These are phyloP conservation scores for Globisporangium emineosum DNA, from an alignment of 352 stramenopile species.

Conservation along the genomic window DNA sequence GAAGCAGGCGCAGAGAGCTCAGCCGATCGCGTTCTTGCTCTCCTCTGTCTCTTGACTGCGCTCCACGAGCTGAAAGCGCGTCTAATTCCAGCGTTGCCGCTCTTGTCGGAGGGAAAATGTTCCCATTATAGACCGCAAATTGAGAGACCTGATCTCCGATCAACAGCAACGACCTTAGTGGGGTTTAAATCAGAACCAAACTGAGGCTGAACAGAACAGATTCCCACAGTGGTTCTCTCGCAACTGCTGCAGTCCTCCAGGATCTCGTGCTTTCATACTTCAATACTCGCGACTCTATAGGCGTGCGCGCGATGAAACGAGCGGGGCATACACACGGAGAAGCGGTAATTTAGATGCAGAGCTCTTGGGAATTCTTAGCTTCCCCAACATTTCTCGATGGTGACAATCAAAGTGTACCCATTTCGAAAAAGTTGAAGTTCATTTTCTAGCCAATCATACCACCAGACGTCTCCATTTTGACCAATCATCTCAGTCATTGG, in stretches of 20 bases:
- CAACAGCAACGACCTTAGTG: background rate
- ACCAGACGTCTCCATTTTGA: too few species aligned
- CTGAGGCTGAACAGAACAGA: background rate
- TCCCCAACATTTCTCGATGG: too few species aligned
- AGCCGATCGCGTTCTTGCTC: background rate
- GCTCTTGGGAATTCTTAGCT: too few species aligned
- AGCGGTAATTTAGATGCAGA: too few species aligned
- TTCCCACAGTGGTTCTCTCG: too few species aligned
- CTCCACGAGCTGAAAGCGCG: background rate
- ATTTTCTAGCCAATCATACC: too few species aligned
- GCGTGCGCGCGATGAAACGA: too few species aligned
- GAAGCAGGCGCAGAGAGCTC: background rate
- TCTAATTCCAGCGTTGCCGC: conserved; percentile 1
- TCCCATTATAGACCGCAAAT: conserved; percentile 2
- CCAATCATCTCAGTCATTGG: too few species aligned
- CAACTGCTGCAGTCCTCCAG: background rate
- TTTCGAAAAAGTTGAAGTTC: too few species aligned
- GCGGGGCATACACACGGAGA: too few species aligned
- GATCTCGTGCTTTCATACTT: background rate
- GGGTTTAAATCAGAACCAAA: background rate
- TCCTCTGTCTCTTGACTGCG: background rate
- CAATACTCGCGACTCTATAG: background rate
- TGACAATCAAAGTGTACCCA: too few species aligned
- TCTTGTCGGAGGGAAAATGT: background rate
- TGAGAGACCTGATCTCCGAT: background rate